These are phyloP conservation scores for Fusarium sambucinum DNA, from an alignment of 2,329 filamentous ascomycete species.

Conservation along the genomic window DNA sequence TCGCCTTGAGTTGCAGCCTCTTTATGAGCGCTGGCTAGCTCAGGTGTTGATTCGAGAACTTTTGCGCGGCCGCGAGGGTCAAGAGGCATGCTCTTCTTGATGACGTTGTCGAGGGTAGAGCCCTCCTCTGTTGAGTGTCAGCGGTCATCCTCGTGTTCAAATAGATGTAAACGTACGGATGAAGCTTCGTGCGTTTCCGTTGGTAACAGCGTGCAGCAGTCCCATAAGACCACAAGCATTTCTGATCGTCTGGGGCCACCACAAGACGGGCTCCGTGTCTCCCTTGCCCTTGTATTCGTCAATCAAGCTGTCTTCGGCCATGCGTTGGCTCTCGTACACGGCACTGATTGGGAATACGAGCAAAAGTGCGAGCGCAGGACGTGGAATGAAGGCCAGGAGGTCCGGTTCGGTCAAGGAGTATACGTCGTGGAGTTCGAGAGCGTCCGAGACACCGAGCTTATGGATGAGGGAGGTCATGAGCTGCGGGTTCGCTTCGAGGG, in stretches of 20 bases:
- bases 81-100: constrained; percentile 78
- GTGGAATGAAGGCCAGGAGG: constrained; percentile 86
- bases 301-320: constrained; percentile 75
- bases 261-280: constrained; percentile 79
- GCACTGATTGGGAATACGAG: constrained; percentile 90
- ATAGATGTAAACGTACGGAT: constrained; percentile 60
- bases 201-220: constrained; percentile 82
- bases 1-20: constrained; percentile 82
- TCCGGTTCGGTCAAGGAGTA: constrained; percentile 89
- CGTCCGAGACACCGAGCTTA: constrained; percentile 83
- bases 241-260: constrained; percentile 95
- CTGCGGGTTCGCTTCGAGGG: constrained; percentile 82
- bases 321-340: constrained; percentile 81
- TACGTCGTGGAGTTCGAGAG: constrained; percentile 87
- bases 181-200: constrained; percentile 75
- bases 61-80: constrained; percentile 74
- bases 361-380: constrained; percentile 87
- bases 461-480: constrained; percentile 87
- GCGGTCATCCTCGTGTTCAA: not conserved
- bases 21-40: constrained; percentile 82
- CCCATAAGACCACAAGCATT: constrained; percentile 95
- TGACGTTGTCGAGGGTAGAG: constrained; percentile 72
- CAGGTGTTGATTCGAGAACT: constrained; percentile 80
- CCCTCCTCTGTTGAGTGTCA: constrained; percentile 53
- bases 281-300: constrained; percentile 77